Evolutionary conservation across 352 stramenopile species (phyloP).

Genomic region (Phytopythium delawarense): DNA sequence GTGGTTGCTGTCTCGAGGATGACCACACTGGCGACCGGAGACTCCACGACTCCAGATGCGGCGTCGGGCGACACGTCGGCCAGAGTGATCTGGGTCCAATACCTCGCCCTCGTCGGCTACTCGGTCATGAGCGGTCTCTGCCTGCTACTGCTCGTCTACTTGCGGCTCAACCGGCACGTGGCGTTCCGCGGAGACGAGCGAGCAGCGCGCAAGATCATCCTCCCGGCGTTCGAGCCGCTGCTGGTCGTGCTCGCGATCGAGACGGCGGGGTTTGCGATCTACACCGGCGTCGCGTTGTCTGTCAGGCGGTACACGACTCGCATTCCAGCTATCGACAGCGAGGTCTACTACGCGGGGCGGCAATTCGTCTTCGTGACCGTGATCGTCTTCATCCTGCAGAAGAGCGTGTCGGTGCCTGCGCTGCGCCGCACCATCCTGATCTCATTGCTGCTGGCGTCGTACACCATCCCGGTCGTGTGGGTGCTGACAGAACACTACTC

Average conservation of each 20-base stretch:
- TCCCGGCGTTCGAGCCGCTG: conserved; percentile 55
- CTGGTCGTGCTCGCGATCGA: conserved; percentile 37
- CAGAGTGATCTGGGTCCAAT: conserved; percentile 10
- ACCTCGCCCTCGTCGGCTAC: conserved; percentile 7
- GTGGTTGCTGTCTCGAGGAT: not conserved
- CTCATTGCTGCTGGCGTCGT: conserved; percentile 35
- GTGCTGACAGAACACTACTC: conserved; percentile 13
- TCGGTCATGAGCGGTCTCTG: conserved; percentile 12
- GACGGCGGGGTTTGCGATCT: conserved; percentile 24
- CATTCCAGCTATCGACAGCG: conserved; percentile 24
- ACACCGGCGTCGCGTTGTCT: conserved; percentile 30
- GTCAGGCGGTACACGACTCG: conserved; percentile 24
- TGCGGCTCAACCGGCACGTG: conserved; percentile 33
- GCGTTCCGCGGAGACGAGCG: conserved; percentile 37
- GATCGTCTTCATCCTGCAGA: conserved; percentile 50
- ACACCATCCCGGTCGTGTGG: conserved; percentile 39
- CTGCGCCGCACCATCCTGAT: conserved; percentile 34
- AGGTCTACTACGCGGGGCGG: conserved; percentile 36
- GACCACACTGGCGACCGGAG: no score
- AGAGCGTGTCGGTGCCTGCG: conserved; percentile 57
- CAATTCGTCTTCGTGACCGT: conserved; percentile 57
- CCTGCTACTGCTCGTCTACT: conserved; percentile 22
- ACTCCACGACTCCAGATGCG: not conserved
- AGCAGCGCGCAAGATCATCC: conserved; percentile 42
- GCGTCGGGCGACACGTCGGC: conserved; percentile 3